A percentile compares a stretch with the other conserved stretches of the same genome.
Conservation (phyloP, 2,329 filamentous ascomycete species). For the Uncinocarpus reesii region DNA sequence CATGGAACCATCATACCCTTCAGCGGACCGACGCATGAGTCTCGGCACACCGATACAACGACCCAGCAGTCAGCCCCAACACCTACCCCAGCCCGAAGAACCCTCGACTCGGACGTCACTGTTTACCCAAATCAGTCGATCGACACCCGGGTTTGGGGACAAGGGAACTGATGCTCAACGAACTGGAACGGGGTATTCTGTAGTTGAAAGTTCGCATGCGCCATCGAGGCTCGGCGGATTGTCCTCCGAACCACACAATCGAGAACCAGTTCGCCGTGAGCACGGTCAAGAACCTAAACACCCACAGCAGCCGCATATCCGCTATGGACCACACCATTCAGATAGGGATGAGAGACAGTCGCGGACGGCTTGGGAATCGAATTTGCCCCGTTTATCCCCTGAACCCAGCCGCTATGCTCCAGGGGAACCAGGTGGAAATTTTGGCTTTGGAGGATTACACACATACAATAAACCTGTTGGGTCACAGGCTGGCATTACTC, state of each 20-base stretch:
- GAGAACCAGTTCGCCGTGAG: slow-evolving; percentile 30
- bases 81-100: slow-evolving; percentile 24
- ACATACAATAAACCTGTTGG: slow-evolving; percentile 35
- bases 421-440: slow-evolving; percentile 25
- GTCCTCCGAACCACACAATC: slow-evolving; percentile 28
- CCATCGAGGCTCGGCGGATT: slow-evolving; percentile 26
- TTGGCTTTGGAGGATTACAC: slow-evolving; percentile 34
- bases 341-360: slow-evolving; percentile 28
- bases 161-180: slow-evolving; percentile 20
- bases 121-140: slow-evolving; percentile 29
- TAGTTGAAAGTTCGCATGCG: slow-evolving; percentile 23
- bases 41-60: slow-evolving; percentile 36
- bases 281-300: slow-evolving; percentile 26
- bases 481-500: slow-evolving; percentile 29
- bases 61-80: slow-evolving; percentile 34
- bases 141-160: slow-evolving; percentile 22
- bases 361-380: slow-evolving; percentile 30
- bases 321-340: slow-evolving; percentile 26
- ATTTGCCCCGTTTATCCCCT: slow-evolving; percentile 32
- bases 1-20: slow-evolving; percentile 26
- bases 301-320: slow-evolving; percentile 19
- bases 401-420: slow-evolving; percentile 29
- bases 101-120: slow-evolving; percentile 24
- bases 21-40: slow-evolving; percentile 34
- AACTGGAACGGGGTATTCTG: slow-evolving; percentile 24